Conservation (phyloP, 2,329 filamentous ascomycete genomes). For the Sarocladiaceae sp. region DNA sequence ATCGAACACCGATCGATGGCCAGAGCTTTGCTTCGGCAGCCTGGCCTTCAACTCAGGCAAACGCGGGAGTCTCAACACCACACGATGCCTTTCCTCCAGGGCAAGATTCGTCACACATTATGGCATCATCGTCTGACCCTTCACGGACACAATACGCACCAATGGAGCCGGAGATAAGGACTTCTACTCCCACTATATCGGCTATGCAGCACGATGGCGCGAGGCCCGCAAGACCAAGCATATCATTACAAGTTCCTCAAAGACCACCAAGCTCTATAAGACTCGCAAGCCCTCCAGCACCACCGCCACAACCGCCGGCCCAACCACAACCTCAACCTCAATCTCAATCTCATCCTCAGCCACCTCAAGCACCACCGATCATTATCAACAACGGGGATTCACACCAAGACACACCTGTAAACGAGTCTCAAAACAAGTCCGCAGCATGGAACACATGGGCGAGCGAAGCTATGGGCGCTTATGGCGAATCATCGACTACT, state of each 20-base stretch:
- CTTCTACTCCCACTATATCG: background rate
- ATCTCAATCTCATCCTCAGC: background rate
- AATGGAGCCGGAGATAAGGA: background rate
- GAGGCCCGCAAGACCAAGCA: constrained; percentile 31
- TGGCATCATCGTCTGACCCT: background rate
- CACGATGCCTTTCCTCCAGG: background rate
- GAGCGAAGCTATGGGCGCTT: constrained; percentile 6
- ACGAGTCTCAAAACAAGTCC: background rate
- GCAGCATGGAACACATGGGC: background rate
- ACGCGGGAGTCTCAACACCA: background rate
- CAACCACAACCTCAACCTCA: constrained; percentile 18
- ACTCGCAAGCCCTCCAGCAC: constrained; percentile 55
- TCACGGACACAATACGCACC: background rate
- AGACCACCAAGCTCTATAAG: constrained; percentile 56
- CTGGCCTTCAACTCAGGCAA: constrained; percentile 31
- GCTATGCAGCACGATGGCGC: background rate
- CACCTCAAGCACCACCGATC: constrained; percentile 31
- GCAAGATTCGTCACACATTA: background rate
- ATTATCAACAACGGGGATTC: constrained; percentile 45
- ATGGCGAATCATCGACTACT: background rate
- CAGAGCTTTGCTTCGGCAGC: constrained; percentile 65
- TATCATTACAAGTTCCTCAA: constrained; percentile 40
- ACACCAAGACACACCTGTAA: background rate
- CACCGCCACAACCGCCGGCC: constrained; percentile 25
- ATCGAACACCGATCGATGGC: constrained; percentile 53